phyloP scores from a whole-genome alignment of 2,329 filamentous ascomycete genomes.

The Chrysoporthe cubensis region DNA sequence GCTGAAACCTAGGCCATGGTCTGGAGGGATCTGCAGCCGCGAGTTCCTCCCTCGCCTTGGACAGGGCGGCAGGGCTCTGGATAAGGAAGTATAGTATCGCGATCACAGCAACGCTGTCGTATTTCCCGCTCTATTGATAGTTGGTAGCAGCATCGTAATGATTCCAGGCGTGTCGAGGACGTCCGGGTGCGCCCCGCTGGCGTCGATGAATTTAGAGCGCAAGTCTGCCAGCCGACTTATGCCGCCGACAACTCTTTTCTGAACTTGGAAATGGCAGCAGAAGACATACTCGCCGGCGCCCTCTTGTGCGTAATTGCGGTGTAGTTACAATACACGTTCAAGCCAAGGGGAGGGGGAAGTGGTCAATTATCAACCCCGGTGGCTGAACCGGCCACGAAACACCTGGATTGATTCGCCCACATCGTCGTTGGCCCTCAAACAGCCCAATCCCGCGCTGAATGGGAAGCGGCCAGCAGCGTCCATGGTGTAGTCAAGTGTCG shows the following conservation, averaged over 20 bases:
- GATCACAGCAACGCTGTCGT: too few relatives aligned
- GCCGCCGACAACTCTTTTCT: background rate
- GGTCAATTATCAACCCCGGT: conserved; percentile 29
- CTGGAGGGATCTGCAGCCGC: too few relatives aligned
- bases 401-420: conserved; percentile 28
- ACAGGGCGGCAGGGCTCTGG: too few relatives aligned
- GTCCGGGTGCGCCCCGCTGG: too few relatives aligned
- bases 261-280: conserved; percentile 16
- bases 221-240: conserved; percentile 11
- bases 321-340: conserved; percentile 9
- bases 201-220: background rate
- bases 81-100: too few relatives aligned
- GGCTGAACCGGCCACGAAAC: conserved; percentile 24
- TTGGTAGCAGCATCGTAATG: too few relatives aligned
- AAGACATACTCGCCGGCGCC: conserved; percentile 19
- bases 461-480: background rate
- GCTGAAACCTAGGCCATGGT: too few relatives aligned
- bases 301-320: conserved; percentile 14
- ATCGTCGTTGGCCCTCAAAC: conserved; percentile 23
- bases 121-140: too few relatives aligned
- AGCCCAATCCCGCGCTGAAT: conserved; percentile 23
- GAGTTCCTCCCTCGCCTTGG: too few relatives aligned
- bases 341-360: background rate
- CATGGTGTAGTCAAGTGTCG: conserved; percentile 1
- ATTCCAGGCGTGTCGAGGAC: too few relatives aligned